Evolutionary conservation across 179 eudicot genomes (phyloP).

Genomic region (Spergularia azorica): DNA sequence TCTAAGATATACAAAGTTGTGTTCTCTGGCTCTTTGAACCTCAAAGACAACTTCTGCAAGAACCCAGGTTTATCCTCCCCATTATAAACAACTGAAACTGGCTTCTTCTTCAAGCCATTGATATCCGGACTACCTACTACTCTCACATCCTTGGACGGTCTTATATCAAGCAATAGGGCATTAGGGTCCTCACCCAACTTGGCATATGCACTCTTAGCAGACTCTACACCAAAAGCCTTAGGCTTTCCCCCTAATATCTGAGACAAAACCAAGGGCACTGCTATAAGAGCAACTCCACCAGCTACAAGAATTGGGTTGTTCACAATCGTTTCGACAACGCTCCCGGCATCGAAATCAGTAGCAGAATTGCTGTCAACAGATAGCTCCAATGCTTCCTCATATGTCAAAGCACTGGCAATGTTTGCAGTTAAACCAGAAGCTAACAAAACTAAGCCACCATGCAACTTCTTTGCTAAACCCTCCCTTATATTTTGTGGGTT

Average conservation of each 20-base stretch:
- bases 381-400: constrained; percentile 82
- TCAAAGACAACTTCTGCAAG: constrained; percentile 83
- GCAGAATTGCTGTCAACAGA: constrained; percentile 40
- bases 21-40: constrained; percentile 85
- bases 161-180: constrained; percentile 85
- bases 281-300: constrained; percentile 72
- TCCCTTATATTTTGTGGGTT: constrained; percentile 36
- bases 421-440: constrained; percentile 59
- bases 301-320: constrained; percentile 66
- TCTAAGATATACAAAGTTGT: constrained; percentile 88
- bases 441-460: constrained; percentile 56
- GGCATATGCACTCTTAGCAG: constrained; percentile 74
- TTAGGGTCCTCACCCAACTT: constrained; percentile 71
- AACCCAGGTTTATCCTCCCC: constrained; percentile 87
- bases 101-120: constrained; percentile 72
- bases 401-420: constrained; percentile 69
- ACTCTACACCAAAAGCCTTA: constrained; percentile 76
- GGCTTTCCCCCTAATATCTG: constrained; percentile 62
- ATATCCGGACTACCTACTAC: constrained; percentile 78
- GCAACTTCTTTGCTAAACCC: constrained; percentile 38
- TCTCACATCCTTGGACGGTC: constrained; percentile 54
- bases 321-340: constrained; percentile 50
- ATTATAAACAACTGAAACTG: constrained; percentile 58
- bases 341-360: constrained; percentile 64
- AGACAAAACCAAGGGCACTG: constrained; percentile 69